A percentile compares a stretch with the other conserved stretches of the same genome.
These are phyloP conservation scores for Aureobasidium sp. DNA, from an alignment of 2,329 filamentous ascomycete genomes.

Conservation along the genomic window DNA sequence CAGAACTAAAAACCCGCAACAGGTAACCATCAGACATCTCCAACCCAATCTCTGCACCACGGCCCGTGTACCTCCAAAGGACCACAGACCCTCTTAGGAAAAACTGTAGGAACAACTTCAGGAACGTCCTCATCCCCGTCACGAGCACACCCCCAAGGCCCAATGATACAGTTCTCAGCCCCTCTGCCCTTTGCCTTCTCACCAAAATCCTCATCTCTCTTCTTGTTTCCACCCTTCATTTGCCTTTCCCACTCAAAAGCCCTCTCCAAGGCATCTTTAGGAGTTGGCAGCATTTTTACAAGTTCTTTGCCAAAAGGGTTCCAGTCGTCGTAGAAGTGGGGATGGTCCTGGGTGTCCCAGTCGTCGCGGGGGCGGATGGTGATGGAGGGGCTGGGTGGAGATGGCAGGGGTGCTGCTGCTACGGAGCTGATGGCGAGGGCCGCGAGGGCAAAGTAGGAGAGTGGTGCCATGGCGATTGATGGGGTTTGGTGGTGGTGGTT, in stretches of 20 bases:
- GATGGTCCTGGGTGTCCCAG: no score
- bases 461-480: neutral
- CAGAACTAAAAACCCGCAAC: no score
- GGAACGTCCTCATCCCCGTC: no score
- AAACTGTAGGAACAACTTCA: no score
- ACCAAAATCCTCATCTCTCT: neutral
- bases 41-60: no score
- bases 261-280: neutral
- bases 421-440: neutral
- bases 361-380: neutral
- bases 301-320: neutral
- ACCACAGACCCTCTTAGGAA: no score
- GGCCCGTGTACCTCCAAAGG: no score
- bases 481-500: neutral
- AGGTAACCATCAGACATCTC: no score
- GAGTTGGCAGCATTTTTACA: neutral
- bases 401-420: neutral
- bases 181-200: no score
- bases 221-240: neutral
- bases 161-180: no score
- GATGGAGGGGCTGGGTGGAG: neutral
- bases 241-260: neutral
- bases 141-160: no score
- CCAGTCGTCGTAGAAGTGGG: neutral
- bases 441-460: neutral